phyloP scores from a whole-genome alignment of 805 yeast species.

The Candida wancherniae region DNA sequence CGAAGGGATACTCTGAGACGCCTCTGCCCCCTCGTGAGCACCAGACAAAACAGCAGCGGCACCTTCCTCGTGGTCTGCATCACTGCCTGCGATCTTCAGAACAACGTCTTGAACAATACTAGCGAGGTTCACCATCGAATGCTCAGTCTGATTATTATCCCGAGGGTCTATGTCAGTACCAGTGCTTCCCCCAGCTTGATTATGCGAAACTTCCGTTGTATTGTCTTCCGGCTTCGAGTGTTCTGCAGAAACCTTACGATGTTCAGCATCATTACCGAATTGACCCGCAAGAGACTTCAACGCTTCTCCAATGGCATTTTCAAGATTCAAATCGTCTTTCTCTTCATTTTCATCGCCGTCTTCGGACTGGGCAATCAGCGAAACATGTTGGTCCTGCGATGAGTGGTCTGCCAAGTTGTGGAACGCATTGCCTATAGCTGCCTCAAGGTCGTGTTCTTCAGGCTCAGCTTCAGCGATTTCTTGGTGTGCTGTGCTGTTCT shows the following conservation, averaged over 20 bases:
- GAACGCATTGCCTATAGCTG: constrained; percentile 8
- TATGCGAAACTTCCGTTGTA: too few species aligned
- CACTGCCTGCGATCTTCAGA: constrained; percentile 18
- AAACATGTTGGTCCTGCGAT: background rate
- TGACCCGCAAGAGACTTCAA: constrained; percentile 15
- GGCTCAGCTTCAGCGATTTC: too few species aligned
- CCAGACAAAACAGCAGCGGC: too few species aligned
- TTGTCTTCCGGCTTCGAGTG: too few species aligned
- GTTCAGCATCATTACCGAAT: constrained; percentile 12
- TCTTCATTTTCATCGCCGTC: background rate
- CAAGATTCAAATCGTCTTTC: constrained; percentile 7
- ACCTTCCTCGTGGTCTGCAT: constrained; percentile 2
- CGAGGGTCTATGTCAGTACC: too few species aligned
- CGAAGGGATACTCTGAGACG: constrained; percentile 31
- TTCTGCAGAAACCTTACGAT: too few species aligned
- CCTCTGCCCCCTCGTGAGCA: too few species aligned
- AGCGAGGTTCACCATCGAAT: constrained; percentile 18
- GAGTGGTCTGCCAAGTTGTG: constrained; percentile 1
- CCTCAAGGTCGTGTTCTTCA: constrained; percentile 6
- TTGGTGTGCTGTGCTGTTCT: too few species aligned
- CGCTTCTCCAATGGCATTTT: constrained; percentile 10
- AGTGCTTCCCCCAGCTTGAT: too few species aligned
- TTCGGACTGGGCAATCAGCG: background rate
- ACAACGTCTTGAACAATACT: constrained; percentile 26
- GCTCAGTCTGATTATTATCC: too few species aligned